A percentile compares a stretch with the other conserved stretches of the same genome.
phyloP scores from a whole-genome alignment of 2,329 filamentous ascomycete species.

The Neopestalotiopsis rosae region DNA sequence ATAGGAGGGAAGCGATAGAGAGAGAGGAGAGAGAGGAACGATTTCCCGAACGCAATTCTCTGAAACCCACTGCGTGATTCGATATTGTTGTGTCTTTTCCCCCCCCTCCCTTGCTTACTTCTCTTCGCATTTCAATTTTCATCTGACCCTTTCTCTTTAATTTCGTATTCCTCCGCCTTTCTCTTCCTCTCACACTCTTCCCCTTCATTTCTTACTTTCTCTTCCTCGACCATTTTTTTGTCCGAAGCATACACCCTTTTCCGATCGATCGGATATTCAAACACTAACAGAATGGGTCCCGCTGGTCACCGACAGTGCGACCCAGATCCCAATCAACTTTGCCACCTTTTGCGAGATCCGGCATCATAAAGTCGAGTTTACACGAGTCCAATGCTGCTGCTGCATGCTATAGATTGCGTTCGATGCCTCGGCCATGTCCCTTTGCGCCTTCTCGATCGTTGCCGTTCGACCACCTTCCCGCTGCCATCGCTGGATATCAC shows the following conservation, averaged over 20 bases:
- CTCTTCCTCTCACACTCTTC: background rate
- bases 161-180: too few species aligned
- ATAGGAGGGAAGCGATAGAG: background rate
- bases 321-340: background rate
- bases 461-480: conserved; percentile 75
- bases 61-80: background rate
- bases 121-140: background rate
- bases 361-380: conserved; percentile 19
- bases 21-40: too few species aligned
- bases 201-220: background rate
- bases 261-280: background rate
- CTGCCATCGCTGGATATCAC: conserved; percentile 79
- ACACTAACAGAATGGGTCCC: conserved; percentile 21
- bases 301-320: conserved; percentile 23
- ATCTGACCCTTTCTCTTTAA: too few species aligned
- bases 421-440: conserved; percentile 70
- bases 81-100: background rate
- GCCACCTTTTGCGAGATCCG: background rate
- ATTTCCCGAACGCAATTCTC: background rate
- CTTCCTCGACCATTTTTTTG: background rate
- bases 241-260: background rate
- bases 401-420: conserved; percentile 61
- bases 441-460: conserved; percentile 73
- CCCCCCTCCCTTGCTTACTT: background rate
- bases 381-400: conserved; percentile 42